Percentiles rank a stretch among this genome's conserved stretches.
Evolutionary conservation across 75 land plant genomes (phyloP).

Genomic region (Cryptomeria japonica): DNA sequence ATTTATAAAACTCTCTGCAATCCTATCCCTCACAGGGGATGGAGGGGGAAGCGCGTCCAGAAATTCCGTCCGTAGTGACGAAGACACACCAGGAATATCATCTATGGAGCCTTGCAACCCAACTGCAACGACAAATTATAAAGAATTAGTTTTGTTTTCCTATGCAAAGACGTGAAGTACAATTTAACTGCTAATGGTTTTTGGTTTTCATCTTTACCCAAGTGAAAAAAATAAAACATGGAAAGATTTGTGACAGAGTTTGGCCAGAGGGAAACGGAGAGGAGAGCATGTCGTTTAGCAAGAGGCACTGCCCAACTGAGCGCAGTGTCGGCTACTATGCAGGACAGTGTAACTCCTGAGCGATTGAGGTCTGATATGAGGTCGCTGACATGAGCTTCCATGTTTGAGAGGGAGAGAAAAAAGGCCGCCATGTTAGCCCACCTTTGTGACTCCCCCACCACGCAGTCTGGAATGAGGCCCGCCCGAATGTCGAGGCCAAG

Average conservation of each 20-base stretch:
- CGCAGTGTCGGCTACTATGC: slow-evolving; percentile 39
- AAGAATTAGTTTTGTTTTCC: not conserved
- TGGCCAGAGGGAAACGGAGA: slow-evolving; percentile 30
- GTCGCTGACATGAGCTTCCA: not conserved
- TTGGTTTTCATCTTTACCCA: not conserved
- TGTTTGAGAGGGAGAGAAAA: not conserved
- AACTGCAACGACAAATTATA: not conserved
- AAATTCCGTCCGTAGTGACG: not conserved
- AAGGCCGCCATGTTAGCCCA: not conserved
- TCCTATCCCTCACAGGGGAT: not conserved
- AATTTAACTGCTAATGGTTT: not conserved
- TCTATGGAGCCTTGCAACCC: not conserved
- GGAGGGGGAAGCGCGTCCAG: slow-evolving; percentile 2
- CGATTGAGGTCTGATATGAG: slow-evolving; percentile 22
- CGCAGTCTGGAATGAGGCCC: not conserved
- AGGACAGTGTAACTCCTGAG: slow-evolving; percentile 12
- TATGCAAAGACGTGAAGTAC: not conserved
- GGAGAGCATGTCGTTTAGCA: slow-evolving; percentile 21
- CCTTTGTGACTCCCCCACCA: not conserved
- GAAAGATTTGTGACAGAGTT: slow-evolving; percentile 18
- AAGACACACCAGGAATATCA: slow-evolving; percentile 20
- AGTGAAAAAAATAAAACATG: slow-evolving; percentile 9
- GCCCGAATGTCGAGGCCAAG: not conserved
- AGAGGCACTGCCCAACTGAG: slow-evolving; percentile 37
- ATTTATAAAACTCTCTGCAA: slow-evolving; percentile 12